Base-by-base conservation (phyloP, 2,329 filamentous ascomycete species). In the Alternaria sp. region DNA sequence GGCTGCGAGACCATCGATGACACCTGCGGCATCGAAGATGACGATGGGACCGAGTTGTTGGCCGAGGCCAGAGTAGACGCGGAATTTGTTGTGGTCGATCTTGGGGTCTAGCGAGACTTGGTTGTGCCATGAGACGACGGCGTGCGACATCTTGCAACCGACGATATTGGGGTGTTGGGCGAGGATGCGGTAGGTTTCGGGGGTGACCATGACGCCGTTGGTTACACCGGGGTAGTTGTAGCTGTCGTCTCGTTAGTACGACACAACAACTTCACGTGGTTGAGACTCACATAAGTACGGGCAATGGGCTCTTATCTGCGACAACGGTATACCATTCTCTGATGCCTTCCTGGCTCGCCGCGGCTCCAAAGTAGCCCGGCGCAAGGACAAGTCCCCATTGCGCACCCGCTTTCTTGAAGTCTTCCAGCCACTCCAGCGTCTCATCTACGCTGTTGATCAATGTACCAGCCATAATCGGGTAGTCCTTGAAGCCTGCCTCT, bases 141-240 rank as follows among this genome's bases (percentile, higher is more conserved):
- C 88, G 75, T 91, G 89, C 0, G 88, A 90, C 69, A 91, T 86
- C 80, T 91, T 91, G 80, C 87, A 89, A 54, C 89, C 89, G 5
- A 90, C 88, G 61, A 91, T 90, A 72, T 91, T 91, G 28, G 86
- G 84, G 74, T 91, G 89, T 58, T 84, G 80, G 7, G 89, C 83
- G 25, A 91, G 86, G 69, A 81, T 79, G 70, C 82, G 86, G 72
- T 87, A 89, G 0, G 88, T 88, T 9, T 85, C 82, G 2, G 88
- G 86, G 1, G 84, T 80, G 62, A 91, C 83, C 69, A 84, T 83
- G 70, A 91, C 81, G 70, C 88, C 87, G 81, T 91, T 91, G 10
- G 88, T 89, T 21, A 91, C 89, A 55, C 87, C 88, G 1, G 89
- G 89, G 78, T 90, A 90, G 77, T 90, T 86, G 77, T 89, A 89